phyloP scores from a whole-genome alignment of 352 stramenopile species.

The Phytopythium aichiense region DNA sequence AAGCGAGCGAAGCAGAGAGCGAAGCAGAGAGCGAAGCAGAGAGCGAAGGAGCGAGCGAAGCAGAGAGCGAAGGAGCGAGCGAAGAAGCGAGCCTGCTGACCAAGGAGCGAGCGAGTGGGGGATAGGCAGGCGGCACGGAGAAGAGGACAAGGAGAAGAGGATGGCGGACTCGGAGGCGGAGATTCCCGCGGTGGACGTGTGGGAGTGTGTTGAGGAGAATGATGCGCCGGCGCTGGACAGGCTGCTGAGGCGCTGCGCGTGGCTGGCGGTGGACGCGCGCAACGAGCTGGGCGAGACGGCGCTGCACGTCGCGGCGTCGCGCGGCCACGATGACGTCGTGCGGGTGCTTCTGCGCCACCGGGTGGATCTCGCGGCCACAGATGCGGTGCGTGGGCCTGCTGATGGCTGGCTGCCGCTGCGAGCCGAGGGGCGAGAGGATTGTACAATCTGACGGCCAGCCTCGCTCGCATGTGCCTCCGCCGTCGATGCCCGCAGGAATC shows the following conservation, averaged over 20 bases:
- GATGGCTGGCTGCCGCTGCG: neutral
- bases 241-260: constrained; percentile 21
- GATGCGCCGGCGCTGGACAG: constrained; percentile 12
- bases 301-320: constrained; percentile 61
- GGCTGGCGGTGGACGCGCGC: constrained; percentile 45
- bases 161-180: neutral
- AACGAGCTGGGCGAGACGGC: constrained; percentile 74
- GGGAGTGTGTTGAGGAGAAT: constrained; percentile 14
- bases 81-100: neutral
- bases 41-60: neutral
- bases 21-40: neutral
- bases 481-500: constrained; percentile 50
- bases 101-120: neutral
- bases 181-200: constrained; percentile 16
- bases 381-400: constrained; percentile 58
- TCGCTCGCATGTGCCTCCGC: constrained; percentile 1
- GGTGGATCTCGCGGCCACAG: constrained; percentile 40
- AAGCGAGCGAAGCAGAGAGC: neutral
- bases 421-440: neutral
- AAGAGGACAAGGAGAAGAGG: neutral
- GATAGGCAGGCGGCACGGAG: constrained; percentile 3
- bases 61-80: neutral
- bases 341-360: constrained; percentile 52
- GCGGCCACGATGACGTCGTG: constrained; percentile 49
- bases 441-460: neutral